Evolutionary conservation across 1,284 basidiomycete genomes (phyloP).

Genomic region (Pseudozyma sp.): DNA sequence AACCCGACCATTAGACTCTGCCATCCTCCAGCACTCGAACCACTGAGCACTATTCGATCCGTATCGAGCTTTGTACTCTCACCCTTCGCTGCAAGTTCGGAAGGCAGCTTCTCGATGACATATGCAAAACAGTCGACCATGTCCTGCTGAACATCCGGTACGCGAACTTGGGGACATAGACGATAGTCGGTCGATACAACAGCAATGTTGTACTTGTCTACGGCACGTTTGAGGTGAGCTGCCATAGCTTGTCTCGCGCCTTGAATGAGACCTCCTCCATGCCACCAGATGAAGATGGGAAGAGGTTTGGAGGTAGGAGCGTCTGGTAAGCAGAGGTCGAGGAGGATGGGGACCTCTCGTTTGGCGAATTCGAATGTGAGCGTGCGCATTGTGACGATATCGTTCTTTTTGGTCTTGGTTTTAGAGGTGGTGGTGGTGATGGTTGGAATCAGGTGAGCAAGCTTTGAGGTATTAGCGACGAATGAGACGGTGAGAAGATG

Average conservation of each 20-base stretch:
- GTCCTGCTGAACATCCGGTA: constrained; percentile 46
- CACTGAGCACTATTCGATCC: constrained; percentile 39
- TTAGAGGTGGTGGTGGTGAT: background rate
- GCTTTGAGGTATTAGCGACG: background rate
- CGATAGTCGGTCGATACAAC: constrained; percentile 53
- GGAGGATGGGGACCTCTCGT: constrained; percentile 33
- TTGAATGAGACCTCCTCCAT: constrained; percentile 53
- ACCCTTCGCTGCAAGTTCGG: constrained; percentile 21
- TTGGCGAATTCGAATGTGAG: constrained; percentile 40
- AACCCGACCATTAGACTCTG: constrained; percentile 50
- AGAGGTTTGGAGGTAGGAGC: constrained; percentile 19
- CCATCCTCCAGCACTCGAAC: constrained; percentile 52
- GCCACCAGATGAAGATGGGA: constrained; percentile 51
- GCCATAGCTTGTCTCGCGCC: constrained; percentile 44
- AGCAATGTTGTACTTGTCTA: constrained; percentile 46
- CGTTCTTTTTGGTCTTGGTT: no score
- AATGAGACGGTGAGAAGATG: background rate
- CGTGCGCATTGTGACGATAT: constrained; percentile 24
- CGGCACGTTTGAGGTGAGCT: constrained; percentile 44
- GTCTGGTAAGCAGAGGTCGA: constrained; percentile 49
- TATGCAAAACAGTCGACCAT: constrained; percentile 43
- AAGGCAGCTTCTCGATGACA: constrained; percentile 37
- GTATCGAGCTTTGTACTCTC: constrained; percentile 32
- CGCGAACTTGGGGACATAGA: constrained; percentile 47
- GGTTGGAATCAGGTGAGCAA: background rate